phyloP scores from a whole-genome alignment of 1,284 basidiomycete genomes.

The Sphaerobolus stellatus region DNA sequence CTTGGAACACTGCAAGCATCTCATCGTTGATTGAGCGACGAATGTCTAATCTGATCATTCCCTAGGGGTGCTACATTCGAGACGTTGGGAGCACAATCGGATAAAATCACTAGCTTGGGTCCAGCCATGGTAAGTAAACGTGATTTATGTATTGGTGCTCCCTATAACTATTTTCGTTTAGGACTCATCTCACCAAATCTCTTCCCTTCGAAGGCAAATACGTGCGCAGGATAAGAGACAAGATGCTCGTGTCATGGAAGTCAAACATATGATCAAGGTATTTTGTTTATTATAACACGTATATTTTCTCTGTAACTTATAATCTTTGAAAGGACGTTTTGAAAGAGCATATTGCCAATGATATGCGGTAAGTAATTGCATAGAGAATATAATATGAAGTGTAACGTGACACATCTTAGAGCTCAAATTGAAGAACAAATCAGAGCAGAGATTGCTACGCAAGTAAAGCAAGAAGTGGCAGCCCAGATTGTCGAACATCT shows the following conservation, averaged over 20 bases:
- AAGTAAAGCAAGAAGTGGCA: slow-evolving; percentile 45
- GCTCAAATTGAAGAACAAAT: slow-evolving; percentile 40
- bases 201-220: slow-evolving; percentile 34
- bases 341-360: slow-evolving; percentile 31
- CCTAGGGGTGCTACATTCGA: slow-evolving; percentile 23
- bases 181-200: slow-evolving; percentile 32
- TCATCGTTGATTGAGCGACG: background rate
- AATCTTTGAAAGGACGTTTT: slow-evolving; percentile 26
- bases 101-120: slow-evolving; percentile 27
- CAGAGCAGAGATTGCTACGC: slow-evolving; percentile 35
- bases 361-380: slow-evolving; percentile 31
- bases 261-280: slow-evolving; percentile 35
- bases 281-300: background rate
- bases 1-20: slow-evolving; percentile 10
- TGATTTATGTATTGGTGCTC: background rate
- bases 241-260: slow-evolving; percentile 29
- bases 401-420: slow-evolving; percentile 20
- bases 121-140: slow-evolving; percentile 30
- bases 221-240: slow-evolving; percentile 37
- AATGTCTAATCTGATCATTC: background rate
- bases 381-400: background rate
- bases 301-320: background rate
- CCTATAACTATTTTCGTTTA: slow-evolving; percentile 20
- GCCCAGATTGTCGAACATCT: slow-evolving; percentile 47
- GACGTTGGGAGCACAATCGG: slow-evolving; percentile 31